Percentiles rank a stretch among this genome's conserved stretches.
phyloP scores from a whole-genome alignment of 2,329 filamentous ascomycete species.

The Emergomyces africanus region DNA sequence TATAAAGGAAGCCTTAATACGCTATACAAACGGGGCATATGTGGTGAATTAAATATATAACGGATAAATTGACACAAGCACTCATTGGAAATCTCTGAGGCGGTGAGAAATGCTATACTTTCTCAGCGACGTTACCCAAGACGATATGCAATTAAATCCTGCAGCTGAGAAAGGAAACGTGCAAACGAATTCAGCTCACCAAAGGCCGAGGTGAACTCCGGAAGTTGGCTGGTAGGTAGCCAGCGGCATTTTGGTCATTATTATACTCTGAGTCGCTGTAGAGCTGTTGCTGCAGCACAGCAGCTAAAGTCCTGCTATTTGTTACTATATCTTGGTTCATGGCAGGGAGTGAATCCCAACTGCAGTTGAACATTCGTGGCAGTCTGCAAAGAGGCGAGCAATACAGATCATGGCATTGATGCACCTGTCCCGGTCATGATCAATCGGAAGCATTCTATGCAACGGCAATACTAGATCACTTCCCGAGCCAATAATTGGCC shows the following conservation, averaged over 20 bases:
- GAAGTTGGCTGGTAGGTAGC: not conserved
- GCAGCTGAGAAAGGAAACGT: not conserved
- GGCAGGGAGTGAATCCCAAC: not conserved
- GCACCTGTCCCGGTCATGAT: not conserved
- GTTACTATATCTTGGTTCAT: not conserved
- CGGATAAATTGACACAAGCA: not conserved
- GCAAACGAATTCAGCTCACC: not conserved
- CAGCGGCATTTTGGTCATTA: not conserved
- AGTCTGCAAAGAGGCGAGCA: not conserved
- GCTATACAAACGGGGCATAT: not conserved
- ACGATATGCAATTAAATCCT: not conserved
- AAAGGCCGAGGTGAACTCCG: not conserved
- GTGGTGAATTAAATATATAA: not conserved
- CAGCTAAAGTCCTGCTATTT: no score
- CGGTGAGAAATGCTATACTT: not conserved
- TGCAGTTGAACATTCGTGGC: not conserved
- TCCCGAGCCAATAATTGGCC: not conserved
- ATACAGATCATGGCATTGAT: not conserved
- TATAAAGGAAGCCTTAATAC: not conserved
- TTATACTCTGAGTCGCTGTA: not conserved
- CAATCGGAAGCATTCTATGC: not conserved
- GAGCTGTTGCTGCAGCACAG: no score
- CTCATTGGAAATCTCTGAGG: not conserved
- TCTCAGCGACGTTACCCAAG: not conserved
- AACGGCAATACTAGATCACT: not conserved